A percentile compares a stretch with the other conserved stretches of the same genome.
These are phyloP conservation scores for Blastobotrys peoriensis DNA, from an alignment of 805 yeast species.

Conservation along the genomic window DNA sequence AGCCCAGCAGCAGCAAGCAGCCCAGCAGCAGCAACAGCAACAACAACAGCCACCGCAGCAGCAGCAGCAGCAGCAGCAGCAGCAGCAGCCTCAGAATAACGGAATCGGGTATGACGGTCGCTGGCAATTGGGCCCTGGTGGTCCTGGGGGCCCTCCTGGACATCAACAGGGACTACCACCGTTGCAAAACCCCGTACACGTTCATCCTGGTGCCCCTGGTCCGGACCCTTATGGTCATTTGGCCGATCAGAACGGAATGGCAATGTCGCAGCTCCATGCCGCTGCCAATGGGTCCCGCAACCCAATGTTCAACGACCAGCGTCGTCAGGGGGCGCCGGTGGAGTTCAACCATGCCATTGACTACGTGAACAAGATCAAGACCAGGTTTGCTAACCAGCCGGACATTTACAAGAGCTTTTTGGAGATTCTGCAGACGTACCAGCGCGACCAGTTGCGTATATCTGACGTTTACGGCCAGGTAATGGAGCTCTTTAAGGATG, in stretches of 20 bases:
- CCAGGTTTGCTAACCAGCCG: conserved; percentile 87
- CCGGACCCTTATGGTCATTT: conserved; percentile 1
- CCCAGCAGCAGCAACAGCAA: conserved; percentile 1
- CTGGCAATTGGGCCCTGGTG: too few species aligned
- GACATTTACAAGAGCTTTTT: conserved; percentile 91
- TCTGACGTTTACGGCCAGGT: conserved; percentile 94
- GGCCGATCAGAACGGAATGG: conserved; percentile 14
- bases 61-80: not conserved
- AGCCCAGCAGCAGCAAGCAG: conserved; percentile 4
- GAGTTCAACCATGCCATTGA: conserved; percentile 96
- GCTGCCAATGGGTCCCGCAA: conserved; percentile 32
- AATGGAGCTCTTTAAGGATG: conserved; percentile 77
- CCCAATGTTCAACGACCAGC: conserved; percentile 13
- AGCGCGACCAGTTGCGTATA: conserved; percentile 91
- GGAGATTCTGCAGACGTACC: conserved; percentile 94
- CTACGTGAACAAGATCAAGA: conserved; percentile 93
- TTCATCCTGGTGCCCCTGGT: not conserved
- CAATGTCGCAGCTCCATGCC: conserved; percentile 34
- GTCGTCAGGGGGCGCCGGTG: conserved; percentile 53
- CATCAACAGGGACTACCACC: conserved; percentile 18
- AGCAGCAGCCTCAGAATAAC: conserved; percentile 1
- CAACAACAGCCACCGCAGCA: conserved; percentile 2
- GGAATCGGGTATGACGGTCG: too few species aligned
- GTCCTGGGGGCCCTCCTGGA: too few species aligned
- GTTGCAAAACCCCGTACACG: too few species aligned